Evolutionary conservation across 2,329 filamentous ascomycete genomes (phyloP).

Genomic region (Phialophora expanda): DNA sequence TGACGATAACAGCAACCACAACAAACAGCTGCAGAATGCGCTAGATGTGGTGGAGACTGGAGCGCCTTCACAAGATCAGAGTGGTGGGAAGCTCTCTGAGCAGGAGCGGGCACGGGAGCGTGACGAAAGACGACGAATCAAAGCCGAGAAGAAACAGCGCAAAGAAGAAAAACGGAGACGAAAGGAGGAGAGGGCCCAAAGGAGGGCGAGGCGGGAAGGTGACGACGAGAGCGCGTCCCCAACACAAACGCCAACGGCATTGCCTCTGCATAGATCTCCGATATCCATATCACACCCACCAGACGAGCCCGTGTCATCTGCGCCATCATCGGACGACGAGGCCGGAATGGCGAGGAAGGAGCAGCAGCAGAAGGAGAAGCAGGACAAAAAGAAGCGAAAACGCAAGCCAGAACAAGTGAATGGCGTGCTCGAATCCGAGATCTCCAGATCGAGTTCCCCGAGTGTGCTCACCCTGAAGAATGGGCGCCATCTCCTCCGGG

Average conservation of each 20-base stretch:
- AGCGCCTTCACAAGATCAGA: not conserved
- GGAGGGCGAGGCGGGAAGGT: conserved; percentile 38
- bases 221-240: conserved; percentile 3
- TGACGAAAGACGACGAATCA: conserved; percentile 39
- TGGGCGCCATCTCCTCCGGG: conserved; percentile 74
- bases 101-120: conserved; percentile 36
- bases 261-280: conserved; percentile 20
- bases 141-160: conserved; percentile 37
- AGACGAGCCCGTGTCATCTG: conserved; percentile 32
- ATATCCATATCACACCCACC: conserved; percentile 18
- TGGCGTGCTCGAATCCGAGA: not conserved
- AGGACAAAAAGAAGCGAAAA: conserved; percentile 3
- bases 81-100: not conserved
- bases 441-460: not conserved
- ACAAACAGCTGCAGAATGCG: conserved; percentile 46
- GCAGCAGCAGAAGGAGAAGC: not conserved
- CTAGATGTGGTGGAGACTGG: conserved; percentile 46
- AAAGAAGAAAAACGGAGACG: conserved; percentile 43
- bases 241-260: not conserved
- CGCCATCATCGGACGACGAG: conserved; percentile 35
- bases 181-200: conserved; percentile 42
- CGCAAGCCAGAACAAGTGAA: not conserved
- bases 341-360: conserved; percentile 46
- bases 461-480: conserved; percentile 40
- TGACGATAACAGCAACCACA: conserved; percentile 40